These are phyloP conservation scores for Pestalotiopsis sp. DNA, from an alignment of 2,329 filamentous ascomycete genomes.

Conservation along the genomic window DNA sequence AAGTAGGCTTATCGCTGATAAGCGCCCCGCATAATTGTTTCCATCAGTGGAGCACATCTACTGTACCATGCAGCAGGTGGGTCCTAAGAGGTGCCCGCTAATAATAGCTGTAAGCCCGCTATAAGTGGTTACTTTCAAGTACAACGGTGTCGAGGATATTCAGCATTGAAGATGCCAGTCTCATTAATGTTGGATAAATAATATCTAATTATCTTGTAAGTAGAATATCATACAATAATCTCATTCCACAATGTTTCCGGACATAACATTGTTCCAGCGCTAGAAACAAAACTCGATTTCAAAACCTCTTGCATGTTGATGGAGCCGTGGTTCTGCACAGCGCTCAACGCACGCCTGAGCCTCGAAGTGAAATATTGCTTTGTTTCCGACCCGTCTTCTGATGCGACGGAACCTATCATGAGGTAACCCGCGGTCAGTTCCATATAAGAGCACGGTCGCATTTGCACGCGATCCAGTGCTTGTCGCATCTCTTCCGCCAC, in stretches of 20 bases:
- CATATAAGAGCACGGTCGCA: slow-evolving; percentile 24
- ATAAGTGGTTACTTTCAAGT: too few relatives aligned
- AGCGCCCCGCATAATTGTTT: neutral
- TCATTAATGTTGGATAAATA: too few relatives aligned
- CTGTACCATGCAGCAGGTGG: neutral
- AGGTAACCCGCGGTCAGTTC: slow-evolving; percentile 26
- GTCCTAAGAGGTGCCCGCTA: neutral
- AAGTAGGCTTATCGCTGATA: neutral
- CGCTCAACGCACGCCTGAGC: slow-evolving; percentile 16
- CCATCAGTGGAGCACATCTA: neutral
- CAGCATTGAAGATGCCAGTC: neutral
- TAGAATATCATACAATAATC: neutral
- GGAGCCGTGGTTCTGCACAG: neutral
- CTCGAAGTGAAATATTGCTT: slow-evolving; percentile 24
- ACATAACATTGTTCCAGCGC: neutral
- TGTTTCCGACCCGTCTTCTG: slow-evolving; percentile 20
- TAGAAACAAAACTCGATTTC: neutral
- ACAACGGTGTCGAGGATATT: neutral
- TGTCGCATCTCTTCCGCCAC: slow-evolving; percentile 22
- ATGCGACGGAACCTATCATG: slow-evolving; percentile 26
- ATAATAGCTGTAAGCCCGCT: too few relatives aligned
- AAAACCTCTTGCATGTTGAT: neutral
- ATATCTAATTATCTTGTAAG: too few relatives aligned
- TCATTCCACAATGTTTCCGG: neutral
- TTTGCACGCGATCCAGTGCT: slow-evolving; percentile 15